Evolutionary conservation across 106 monocot genomes (phyloP).

Genomic region (Dioscorea alata): DNA sequence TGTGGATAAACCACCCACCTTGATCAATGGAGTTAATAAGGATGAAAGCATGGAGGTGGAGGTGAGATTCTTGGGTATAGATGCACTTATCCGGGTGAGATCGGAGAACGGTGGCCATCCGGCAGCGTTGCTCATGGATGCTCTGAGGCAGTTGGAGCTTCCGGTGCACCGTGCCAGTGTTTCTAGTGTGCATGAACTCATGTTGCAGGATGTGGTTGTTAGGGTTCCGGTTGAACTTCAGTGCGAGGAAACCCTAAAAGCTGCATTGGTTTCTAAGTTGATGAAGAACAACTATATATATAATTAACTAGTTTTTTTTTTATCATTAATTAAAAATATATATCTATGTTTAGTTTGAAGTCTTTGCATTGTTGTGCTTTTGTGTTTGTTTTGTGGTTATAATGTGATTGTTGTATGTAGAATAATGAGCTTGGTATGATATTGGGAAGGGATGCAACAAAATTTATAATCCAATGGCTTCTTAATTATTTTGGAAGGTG

Average conservation of each 20-base stretch:
- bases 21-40: not conserved
- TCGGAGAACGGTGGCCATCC: slow-evolving; percentile 8
- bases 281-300: not conserved
- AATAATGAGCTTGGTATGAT: too few relatives aligned
- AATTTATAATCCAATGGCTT: too few relatives aligned
- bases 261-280: slow-evolving; percentile 11
- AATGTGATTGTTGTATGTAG: too few relatives aligned
- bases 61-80: slow-evolving; percentile 4
- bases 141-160: slow-evolving; percentile 20
- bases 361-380: too few relatives aligned
- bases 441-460: too few relatives aligned
- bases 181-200: not conserved
- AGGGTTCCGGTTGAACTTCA: not conserved
- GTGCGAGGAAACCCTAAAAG: slow-evolving; percentile 3
- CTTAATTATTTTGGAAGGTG: too few relatives aligned
- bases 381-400: too few relatives aligned
- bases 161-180: slow-evolving; percentile 24
- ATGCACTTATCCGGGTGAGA: slow-evolving; percentile 14
- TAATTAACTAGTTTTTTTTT: too few relatives aligned
- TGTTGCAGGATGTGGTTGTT: slow-evolving; percentile 1
- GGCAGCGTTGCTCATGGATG: slow-evolving; percentile 24
- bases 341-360: too few relatives aligned
- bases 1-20: too few relatives aligned
- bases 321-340: too few relatives aligned
- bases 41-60: slow-evolving; percentile 6